These are phyloP conservation scores for Saussurea involucrata DNA, from an alignment of 129 eudicot genomes.

Conservation along the genomic window DNA sequence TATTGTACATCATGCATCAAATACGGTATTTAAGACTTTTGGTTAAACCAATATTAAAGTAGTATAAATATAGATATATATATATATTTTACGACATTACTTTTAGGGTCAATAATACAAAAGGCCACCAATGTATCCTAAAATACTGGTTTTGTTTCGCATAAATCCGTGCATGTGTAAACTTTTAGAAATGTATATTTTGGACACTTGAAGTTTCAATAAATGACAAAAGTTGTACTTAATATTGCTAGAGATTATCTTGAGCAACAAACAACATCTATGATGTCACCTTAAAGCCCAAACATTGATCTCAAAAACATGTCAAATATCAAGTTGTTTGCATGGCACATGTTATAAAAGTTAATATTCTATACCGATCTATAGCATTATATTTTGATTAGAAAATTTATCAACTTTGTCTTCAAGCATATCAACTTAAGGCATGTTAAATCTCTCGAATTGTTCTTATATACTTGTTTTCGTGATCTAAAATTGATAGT, in stretches of 20 bases:
- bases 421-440: background rate
- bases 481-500: too few species aligned
- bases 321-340: background rate
- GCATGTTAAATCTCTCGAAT: background rate
- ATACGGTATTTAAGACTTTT: too few species aligned
- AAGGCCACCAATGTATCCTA: slow-evolving; percentile 15
- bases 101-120: slow-evolving; percentile 25
- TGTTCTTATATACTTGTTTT: background rate
- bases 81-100: background rate
- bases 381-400: background rate
- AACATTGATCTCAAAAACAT: background rate
- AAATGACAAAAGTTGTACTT: background rate
- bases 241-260: background rate
- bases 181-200: background rate
- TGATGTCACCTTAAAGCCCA: background rate
- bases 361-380: too few species aligned
- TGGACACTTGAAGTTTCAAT: background rate
- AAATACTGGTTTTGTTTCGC: slow-evolving; percentile 5
- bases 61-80: slow-evolving; percentile 1
- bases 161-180: slow-evolving; percentile 13
- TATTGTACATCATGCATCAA: too few species aligned
- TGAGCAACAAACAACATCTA: background rate
- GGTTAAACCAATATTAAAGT: too few species aligned
- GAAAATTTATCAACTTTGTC: background rate
- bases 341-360: too few species aligned